Evolutionary conservation across 345 rosid species (phyloP), one percentile per base, ranked within the genome.

Genomic region (Eucalyptus grandis): DNA sequence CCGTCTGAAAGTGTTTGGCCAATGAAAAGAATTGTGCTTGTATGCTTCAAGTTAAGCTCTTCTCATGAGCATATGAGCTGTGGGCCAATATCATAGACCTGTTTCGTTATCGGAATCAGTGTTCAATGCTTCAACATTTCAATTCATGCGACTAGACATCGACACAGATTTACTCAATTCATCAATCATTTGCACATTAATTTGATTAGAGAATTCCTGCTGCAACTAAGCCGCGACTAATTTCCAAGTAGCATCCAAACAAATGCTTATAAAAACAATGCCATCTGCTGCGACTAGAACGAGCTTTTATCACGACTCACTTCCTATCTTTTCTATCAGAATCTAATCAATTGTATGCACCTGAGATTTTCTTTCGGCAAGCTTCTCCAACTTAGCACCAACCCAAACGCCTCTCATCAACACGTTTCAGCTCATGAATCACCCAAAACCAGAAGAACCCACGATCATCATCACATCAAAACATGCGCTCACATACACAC

Each of bases 311-410:
- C 58, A 53, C 1, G 26, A 7, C 58, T 53, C 2, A 53, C 58
- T 8, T 19, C 56, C 56, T 53, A 53, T 60, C 15, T 53, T 53
- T 60, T 60, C 30, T 26, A 60, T 26, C 67, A 60, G 7, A 60
- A 27, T 6, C n/a, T 26, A 27, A 27, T 60, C 6, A 6, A 60
- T 6, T 27, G 1, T 19, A 60, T 27, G 58, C 30, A 95, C 99
- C 97, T 86, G 94, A 93, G 95, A 93, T 89, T 98, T 98, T 89
- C 99, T 98, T 89, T 98, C 98, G 19, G 99, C 99, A 7, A 97
- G 99, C 92, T 98, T 97, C 96, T 97, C 98, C 93, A 98, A 90
- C 93, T 95, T 97, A 69, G 98, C 98, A 53, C 58, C 24, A 2
- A 53, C 24, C 56, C 58, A 53, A 53, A 53, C 56, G 56, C 56